Evolutionary conservation across 2,329 filamentous ascomycete species (phyloP).

Genomic region (Colletotrichum spinosum): DNA sequence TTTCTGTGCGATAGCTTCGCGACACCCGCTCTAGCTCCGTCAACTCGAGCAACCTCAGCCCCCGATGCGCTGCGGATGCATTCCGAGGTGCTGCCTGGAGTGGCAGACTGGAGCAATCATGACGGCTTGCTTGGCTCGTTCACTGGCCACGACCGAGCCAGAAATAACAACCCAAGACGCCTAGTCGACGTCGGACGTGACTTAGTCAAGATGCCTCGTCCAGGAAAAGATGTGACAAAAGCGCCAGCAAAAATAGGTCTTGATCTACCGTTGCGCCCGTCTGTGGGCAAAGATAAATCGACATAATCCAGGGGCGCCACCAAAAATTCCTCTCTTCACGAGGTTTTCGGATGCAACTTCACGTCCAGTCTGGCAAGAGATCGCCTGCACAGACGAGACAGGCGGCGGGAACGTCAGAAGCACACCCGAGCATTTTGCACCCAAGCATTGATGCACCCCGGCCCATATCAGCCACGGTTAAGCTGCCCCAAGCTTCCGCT

Average conservation of each 20-base stretch:
- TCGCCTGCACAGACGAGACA: constrained; percentile 34
- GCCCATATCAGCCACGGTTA: constrained; percentile 33
- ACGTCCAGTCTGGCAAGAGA: constrained; percentile 14
- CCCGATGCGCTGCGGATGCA: constrained; percentile 5
- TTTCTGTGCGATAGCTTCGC: neutral
- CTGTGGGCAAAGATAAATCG: constrained; percentile 7
- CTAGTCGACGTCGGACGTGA: constrained; percentile 13
- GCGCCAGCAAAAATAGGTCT: constrained; percentile 28
- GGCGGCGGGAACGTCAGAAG: constrained; percentile 31
- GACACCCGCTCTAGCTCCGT: constrained; percentile 2
- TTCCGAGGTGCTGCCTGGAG: too few species aligned
- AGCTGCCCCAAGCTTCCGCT: constrained; percentile 34
- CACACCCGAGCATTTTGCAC: constrained; percentile 1
- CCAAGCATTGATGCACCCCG: constrained; percentile 18
- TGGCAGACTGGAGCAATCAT: neutral
- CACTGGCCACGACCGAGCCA: constrained; percentile 14
- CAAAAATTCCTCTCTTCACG: constrained; percentile 10
- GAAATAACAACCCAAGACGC: constrained; percentile 17
- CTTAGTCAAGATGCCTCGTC: neutral
- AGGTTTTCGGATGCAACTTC: constrained; percentile 21
- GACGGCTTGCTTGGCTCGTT: constrained; percentile 19
- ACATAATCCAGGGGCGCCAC: neutral
- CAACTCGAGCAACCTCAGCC: constrained; percentile 1
- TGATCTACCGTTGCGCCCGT: neutral
- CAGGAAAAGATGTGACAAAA: too few species aligned